Evolutionary conservation across 2,329 filamentous ascomycete species (phyloP), one percentile per base, ranked within the genome.

Genomic region (Ophiostoma ips): DNA sequence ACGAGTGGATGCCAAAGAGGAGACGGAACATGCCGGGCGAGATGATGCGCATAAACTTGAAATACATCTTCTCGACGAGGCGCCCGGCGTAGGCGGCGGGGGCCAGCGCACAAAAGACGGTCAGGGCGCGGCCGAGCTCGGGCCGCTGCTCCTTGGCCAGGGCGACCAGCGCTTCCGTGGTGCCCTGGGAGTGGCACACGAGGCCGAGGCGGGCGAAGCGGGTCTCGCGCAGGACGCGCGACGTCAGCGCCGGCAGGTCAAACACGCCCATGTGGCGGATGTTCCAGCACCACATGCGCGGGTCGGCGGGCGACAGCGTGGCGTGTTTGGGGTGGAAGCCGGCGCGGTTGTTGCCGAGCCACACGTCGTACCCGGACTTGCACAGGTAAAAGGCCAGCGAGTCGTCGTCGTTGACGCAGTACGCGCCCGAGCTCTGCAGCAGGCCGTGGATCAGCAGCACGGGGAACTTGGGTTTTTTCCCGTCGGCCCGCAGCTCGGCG

Each of bases 271-370:
- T 94, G 60, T 95, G 87, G 0, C 86, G 79, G 50, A 95, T 94
- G 57, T 94, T 94, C 90, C 90, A 96, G 37, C 82, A 80, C 90
- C 90, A 95, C 86, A 95, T 94, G 30, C 88, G 77, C 1, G 90
- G 89, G 60, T 96, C 90, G 3, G 69, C 69, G 56, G 84, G 80
- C 2, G 77, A 66, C 36, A 95, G 74, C 19, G 81, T 66, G 2
- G 73, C 76, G 61, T 96, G 90, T 55, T 80, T 76, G 0, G 90
- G 89, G 0, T 76, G 70, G 64, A 92, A 87, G 1, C 89, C 89
- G 61, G 88, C 94, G 18, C 90, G 77, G 61, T 95, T 95, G 66
- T 95, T 94, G 5, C 90, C 90, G 15, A 95, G 72, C 89, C 89
- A 96, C 36, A 96, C 87, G 63, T 96, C 90, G 64, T 87, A 95